Evolutionary conservation across 1,284 basidiomycete species (phyloP).

Genomic region (Cystobasidium pallidum): DNA sequence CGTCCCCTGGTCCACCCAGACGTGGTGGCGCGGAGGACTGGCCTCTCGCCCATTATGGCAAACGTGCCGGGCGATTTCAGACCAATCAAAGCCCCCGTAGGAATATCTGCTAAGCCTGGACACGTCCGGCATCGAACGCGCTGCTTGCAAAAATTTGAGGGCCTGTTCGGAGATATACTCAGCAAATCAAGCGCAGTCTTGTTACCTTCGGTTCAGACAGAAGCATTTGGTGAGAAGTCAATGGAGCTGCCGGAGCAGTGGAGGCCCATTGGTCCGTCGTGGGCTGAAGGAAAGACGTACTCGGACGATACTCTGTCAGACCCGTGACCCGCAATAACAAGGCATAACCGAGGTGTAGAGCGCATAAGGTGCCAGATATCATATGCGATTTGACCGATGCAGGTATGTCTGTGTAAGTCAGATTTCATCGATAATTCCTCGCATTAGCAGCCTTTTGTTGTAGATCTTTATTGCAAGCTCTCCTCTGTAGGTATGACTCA

Average conservation of each 20-base stretch:
- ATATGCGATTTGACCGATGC: too few relatives aligned
- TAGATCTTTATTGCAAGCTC: too few relatives aligned
- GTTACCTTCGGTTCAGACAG: neutral
- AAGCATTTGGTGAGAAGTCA: neutral
- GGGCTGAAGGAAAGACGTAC: conserved; percentile 6
- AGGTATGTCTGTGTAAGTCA: too few relatives aligned
- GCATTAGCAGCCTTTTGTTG: too few relatives aligned
- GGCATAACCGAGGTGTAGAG: too few relatives aligned
- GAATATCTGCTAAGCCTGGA: conserved; percentile 8
- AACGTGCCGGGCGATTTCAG: neutral
- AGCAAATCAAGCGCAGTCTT: neutral
- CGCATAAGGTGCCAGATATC: too few relatives aligned
- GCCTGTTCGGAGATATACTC: conserved; percentile 23
- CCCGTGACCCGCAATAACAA: neutral
- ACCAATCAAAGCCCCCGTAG: neutral
- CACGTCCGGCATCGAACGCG: conserved; percentile 15
- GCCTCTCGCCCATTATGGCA: conserved; percentile 24
- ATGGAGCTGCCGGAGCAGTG: neutral
- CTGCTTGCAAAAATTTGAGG: conserved; percentile 7
- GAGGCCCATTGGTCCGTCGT: neutral
- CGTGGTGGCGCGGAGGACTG: conserved; percentile 25
- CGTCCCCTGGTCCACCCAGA: neutral
- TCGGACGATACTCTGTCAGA: neutral
- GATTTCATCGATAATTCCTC: too few relatives aligned
- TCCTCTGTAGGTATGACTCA: too few relatives aligned